Base-by-base conservation (phyloP, 2,329 filamentous ascomycete species). In the Fusarium tanahbumbuense region DNA sequence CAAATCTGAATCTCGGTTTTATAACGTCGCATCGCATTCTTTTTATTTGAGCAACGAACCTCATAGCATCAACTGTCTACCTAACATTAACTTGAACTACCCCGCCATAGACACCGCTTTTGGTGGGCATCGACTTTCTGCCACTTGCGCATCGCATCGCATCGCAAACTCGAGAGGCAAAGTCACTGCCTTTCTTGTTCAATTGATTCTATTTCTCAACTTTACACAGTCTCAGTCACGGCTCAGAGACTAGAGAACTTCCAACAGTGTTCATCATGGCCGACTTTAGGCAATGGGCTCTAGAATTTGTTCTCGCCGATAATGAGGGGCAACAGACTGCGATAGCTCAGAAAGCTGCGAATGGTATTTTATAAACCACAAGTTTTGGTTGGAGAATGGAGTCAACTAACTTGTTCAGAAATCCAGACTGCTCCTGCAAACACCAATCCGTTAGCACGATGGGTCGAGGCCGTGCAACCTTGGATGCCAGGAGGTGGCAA, bases 291-390 rank as follows among this genome's bases (percentile, higher is more conserved):
- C 84, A 86, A 70, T 81, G 86, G 68, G 86, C 86, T 34, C 78
- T 87, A 56, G 82, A 86, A 68, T 88, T 85, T 75, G 85, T 88
- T 62, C 83, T 88, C 42, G 80, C 84, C 11, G 85, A 87, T 56
- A 81, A 85, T 60, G 80, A 82, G 60, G 76, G 78, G 40, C 79
- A 77, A 60, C 78, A 82, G 65, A 78, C 74, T 18, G 75, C 68
- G 32, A 80, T 86, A 64, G 80, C 83, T 30, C 78, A 82, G 54
- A 81, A 82, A 52, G 83, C 85, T n/a, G 85, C 85, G 22, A 76
- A 76, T 68, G 81, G 82, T 83, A 64, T 22, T 73, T 67, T 25
- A 45, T 16, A 23, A 46, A 25, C 16, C 4, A 27, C 8, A 20
- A 13, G 11, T 20, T 8, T 23, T 11, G n/a, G 28, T 8, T 49